These are phyloP conservation scores for Coelastrella sp. DNA, from an alignment of 139 green algal genomes.

Conservation along the genomic window DNA sequence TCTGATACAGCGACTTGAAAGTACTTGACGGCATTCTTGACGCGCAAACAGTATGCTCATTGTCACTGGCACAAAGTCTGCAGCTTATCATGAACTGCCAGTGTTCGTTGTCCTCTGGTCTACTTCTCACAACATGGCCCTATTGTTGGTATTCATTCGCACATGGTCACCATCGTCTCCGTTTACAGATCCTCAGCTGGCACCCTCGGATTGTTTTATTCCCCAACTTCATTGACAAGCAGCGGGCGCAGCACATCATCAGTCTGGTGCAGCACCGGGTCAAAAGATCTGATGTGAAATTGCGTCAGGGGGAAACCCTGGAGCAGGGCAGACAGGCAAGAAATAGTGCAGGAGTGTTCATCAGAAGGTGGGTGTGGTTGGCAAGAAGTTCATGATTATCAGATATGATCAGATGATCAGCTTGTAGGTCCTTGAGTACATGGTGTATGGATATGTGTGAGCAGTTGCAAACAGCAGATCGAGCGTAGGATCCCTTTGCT, in stretches of 20 bases:
- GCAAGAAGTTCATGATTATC: not conserved
- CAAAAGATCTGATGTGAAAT: slow-evolving; percentile 54
- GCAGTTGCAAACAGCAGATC: too few relatives aligned
- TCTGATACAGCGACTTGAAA: too few relatives aligned
- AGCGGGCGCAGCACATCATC: slow-evolving; percentile 58
- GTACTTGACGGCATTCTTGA: too few relatives aligned
- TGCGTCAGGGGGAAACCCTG: slow-evolving; percentile 52
- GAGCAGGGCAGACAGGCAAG: slow-evolving; percentile 56
- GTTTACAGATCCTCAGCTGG: slow-evolving; percentile 60
- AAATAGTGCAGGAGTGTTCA: slow-evolving; percentile 66
- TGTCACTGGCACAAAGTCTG: too few relatives aligned
- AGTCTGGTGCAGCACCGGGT: slow-evolving; percentile 53
- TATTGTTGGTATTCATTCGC: too few relatives aligned
- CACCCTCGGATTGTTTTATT: slow-evolving; percentile 63
- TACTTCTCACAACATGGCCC: too few relatives aligned
- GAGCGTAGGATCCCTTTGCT: too few relatives aligned
- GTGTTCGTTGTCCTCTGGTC: too few relatives aligned
- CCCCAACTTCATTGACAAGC: slow-evolving; percentile 67
- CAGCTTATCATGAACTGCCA: too few relatives aligned
- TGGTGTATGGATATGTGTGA: too few relatives aligned
- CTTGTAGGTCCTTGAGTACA: not conserved
- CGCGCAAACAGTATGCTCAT: too few relatives aligned
- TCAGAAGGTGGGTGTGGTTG: slow-evolving; percentile 34
- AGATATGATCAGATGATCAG: not conserved
- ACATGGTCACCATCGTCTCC: too few relatives aligned